Percentiles rank a stretch among this genome's conserved stretches.
phyloP scores from a whole-genome alignment of 345 rosid species.

The Geranium brycei region DNA sequence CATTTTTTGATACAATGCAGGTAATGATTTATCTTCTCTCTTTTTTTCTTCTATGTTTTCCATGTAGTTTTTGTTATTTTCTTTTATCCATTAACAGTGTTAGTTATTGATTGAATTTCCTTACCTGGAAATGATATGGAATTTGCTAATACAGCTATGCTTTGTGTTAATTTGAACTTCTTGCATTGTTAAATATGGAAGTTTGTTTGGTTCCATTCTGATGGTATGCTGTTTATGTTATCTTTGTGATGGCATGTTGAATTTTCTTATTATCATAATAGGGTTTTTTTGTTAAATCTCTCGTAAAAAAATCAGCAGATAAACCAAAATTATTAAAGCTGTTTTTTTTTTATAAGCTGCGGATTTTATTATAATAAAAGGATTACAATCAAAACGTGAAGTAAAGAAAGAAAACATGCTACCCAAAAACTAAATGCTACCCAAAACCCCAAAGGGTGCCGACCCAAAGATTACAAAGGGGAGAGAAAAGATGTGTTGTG shows the following conservation, averaged over 20 bases:
- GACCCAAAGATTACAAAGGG: too few species aligned
- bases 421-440: too few species aligned
- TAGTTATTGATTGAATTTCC: neutral
- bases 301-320: too few species aligned
- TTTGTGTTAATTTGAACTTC: neutral
- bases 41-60: neutral
- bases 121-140: neutral
- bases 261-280: too few species aligned
- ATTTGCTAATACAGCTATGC: neutral
- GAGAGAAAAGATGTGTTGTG: too few species aligned
- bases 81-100: neutral
- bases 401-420: too few species aligned
- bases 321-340: neutral
- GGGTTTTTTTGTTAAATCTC: neutral
- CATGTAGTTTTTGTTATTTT: neutral
- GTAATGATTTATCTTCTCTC: constrained; percentile 21
- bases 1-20: constrained; percentile 94
- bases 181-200: too few species aligned
- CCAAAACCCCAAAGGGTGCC: too few species aligned
- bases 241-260: neutral
- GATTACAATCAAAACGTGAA: too few species aligned
- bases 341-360: too few species aligned
- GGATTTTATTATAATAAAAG: too few species aligned
- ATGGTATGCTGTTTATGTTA: neutral
- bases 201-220: neutral